Percentiles rank a stretch among this genome's conserved stretches.
Evolutionary conservation across 78 protist species (phyloP).

Genomic region (Dictyostelium brefeldianum): DNA sequence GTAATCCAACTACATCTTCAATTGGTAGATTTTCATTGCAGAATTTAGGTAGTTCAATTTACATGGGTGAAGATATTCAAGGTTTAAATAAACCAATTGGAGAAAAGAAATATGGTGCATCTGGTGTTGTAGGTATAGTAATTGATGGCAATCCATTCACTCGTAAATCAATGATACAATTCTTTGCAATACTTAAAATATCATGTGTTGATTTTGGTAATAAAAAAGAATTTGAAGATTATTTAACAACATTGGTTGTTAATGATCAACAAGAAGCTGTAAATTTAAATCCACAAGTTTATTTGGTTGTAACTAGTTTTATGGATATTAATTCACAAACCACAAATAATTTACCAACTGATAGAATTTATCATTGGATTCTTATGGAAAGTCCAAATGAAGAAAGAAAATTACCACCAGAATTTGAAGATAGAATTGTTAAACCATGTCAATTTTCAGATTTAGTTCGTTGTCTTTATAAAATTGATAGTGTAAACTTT

Average conservation of each 20-base stretch:
- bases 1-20: background rate
- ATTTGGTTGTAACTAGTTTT: conserved; percentile 8
- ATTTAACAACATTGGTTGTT: background rate
- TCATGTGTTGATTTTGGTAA: conserved; percentile 22
- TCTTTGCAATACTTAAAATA: conserved; percentile 35
- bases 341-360: background rate
- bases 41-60: conserved; percentile 39
- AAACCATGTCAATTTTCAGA: conserved; percentile 64
- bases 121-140: conserved; percentile 47
- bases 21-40: conserved; percentile 4
- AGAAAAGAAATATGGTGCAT: conserved; percentile 18
- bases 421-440: conserved; percentile 14
- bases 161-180: conserved; percentile 3
- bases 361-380: conserved; percentile 7
- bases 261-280: background rate
- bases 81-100: conserved; percentile 41
- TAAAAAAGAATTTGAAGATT: conserved; percentile 6
- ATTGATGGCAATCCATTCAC: conserved; percentile 9
- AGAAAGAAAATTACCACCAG: conserved; percentile 11
- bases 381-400: background rate
- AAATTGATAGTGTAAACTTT: conserved; percentile 8
- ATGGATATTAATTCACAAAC: conserved; percentile 4
- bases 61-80: conserved; percentile 21
- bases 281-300: background rate
- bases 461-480: conserved; percentile 23